Evolutionary conservation across 2,329 filamentous ascomycete species (phyloP), one percentile per base, ranked within the genome.

Genomic region (Mycosphaerelloides madeirae): DNA sequence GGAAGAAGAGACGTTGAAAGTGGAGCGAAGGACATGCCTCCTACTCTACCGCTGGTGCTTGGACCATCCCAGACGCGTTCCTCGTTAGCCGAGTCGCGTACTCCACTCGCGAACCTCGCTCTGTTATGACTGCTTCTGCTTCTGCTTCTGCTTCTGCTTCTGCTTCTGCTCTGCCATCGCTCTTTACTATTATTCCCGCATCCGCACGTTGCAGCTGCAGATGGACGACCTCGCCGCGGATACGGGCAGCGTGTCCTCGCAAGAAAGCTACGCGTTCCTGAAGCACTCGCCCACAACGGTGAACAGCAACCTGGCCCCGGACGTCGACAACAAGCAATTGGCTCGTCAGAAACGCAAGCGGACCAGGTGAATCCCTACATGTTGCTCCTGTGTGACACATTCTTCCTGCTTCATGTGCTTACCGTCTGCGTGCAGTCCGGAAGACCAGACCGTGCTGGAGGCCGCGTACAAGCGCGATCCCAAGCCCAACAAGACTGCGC

Each of bases 401-500:
- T 6, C 22, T 9, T 25, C 9, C 22, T 9, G 22, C 25, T 12
- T 20, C 31, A 43, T 2, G 25, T n/a, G 15, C 13, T n/a, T 15
- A 41, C 35, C 14, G 15, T 13, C 35, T n/a, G 12, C 31, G 12
- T 31, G 43, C 39, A 95, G 88, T 62, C 83, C 86, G 31, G 85
- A 91, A 68, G 91, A 97, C 71, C 91, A 95, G 71, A 79, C 83
- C 41, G 79, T 94, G 41, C 81, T 96, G 49, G 91, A 96, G 68
- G 78, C 85, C 29, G 88, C 91, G 47, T 96, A 95, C 64, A 77
- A 80, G 57, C 78, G 75, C 50, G 94, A 96, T 65, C 80, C 87
- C 6, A 96, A 95, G 67, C 91, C 91, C 28, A 90, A 95, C 71
- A 96, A 95, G 70, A 78, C 82, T 44, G 85, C 87, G 66, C 87